Base-by-base conservation (phyloP, 805 yeast species). In the Ogataea glucozyma region DNA sequence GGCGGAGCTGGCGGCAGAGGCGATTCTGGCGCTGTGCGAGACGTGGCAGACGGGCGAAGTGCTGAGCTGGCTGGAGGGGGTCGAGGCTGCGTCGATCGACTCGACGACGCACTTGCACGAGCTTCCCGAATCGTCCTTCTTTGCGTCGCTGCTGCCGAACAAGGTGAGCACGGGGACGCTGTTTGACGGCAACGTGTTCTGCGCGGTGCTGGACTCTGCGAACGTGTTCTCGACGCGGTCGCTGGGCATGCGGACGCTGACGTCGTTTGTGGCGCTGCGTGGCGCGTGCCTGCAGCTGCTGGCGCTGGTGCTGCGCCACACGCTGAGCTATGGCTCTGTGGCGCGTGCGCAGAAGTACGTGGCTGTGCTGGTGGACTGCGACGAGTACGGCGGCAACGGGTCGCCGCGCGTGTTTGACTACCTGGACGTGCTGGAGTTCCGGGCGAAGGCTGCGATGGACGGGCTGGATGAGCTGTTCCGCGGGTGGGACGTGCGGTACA, bases 231-330 rank as follows among this genome's bases (percentile, higher is more conserved):
- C 75, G 34, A 50, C 73, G 3, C 46, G 49, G 2, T 66, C 69
- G 17, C 58, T 58, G 4, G 64, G 75, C 29, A 64, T 74, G 46
- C 76, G 81, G 24, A 70, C 91, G 0, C 68, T 88, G 36, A 64
- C 79, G 21, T 70, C 81, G 1, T 84, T 87, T 51, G 72, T 83
- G 38, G 72, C 68, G 30, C 81, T 78, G 49, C 73, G 96, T 54
- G 73, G 79, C 31, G 66, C 72, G 14, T 65, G 84, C 11, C 65
- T 88, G 18, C 85, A 85, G 49, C 79, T 81, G 52, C 64, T 88
- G 46, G 76, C 90, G 13, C 64, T 84, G 41, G 95, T 88, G 50
- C 69, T 91, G n/a, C 89, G 85, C 57, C 73, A 73, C 42, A 67
- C 78, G 11, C 68, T 75, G 0, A 42, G 54, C 33, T 47, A 65